Conservation (phyloP, 345 rosid genomes). For the Heritiera littoralis region DNA sequence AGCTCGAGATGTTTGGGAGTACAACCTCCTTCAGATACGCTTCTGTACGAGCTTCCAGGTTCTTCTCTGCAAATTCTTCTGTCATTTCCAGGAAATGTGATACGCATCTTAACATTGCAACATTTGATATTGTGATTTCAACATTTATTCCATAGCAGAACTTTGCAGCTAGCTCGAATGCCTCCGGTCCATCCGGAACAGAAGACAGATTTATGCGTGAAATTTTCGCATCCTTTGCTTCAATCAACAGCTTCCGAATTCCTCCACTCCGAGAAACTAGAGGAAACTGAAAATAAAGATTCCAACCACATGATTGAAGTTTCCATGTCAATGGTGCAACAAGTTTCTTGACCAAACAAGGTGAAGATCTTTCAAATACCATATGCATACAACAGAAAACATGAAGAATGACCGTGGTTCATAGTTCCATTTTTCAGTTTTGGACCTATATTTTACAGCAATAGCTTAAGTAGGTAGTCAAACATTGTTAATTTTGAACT, state of each 20-base stretch:
- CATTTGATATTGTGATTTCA: slow-evolving; percentile 64
- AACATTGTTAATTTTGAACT: too few relatives aligned
- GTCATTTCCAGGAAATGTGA: slow-evolving; percentile 92
- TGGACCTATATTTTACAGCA: background rate
- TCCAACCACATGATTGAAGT: slow-evolving; percentile 8
- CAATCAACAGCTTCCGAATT: slow-evolving; percentile 66
- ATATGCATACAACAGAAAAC: background rate
- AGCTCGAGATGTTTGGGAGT: slow-evolving; percentile 64
- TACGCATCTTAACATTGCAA: slow-evolving; percentile 67
- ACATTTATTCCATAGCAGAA: slow-evolving; percentile 83
- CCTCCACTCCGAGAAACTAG: slow-evolving; percentile 88
- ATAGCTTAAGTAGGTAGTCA: too few relatives aligned
- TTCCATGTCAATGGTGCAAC: background rate
- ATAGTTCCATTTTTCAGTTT: background rate
- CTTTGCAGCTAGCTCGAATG: slow-evolving; percentile 91
- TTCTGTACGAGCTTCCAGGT: slow-evolving; percentile 67
- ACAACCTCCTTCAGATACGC: slow-evolving; percentile 60
- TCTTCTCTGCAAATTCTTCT: slow-evolving; percentile 79
- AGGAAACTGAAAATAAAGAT: slow-evolving; percentile 64
- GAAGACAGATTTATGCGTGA: slow-evolving; percentile 57
- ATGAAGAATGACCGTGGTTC: background rate
- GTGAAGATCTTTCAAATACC: background rate
- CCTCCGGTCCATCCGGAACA: slow-evolving; percentile 85
- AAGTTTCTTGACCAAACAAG: background rate
- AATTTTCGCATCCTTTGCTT: slow-evolving; percentile 69